Percentiles rank a stretch among this genome's conserved stretches.
These are phyloP conservation scores for Nakazawaea wickerhamii DNA, from an alignment of 805 yeast species.

Conservation along the genomic window DNA sequence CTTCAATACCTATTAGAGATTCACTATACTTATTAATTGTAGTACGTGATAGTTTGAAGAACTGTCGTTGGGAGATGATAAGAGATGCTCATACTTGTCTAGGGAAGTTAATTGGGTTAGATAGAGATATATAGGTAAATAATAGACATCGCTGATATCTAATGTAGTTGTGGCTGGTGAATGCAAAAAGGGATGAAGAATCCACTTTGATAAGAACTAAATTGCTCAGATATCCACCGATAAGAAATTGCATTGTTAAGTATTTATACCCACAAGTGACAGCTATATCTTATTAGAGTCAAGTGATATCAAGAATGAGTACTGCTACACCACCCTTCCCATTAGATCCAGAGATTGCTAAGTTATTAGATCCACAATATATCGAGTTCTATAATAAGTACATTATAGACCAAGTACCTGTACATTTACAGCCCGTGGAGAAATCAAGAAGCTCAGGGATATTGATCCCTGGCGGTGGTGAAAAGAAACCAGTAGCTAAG, in stretches of 20 bases:
- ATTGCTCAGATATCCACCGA: too few relatives aligned
- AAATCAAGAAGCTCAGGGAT: slow-evolving; percentile 10
- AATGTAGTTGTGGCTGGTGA: too few relatives aligned
- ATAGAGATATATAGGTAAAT: not conserved
- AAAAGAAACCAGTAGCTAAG: slow-evolving; percentile 23
- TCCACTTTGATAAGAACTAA: too few relatives aligned
- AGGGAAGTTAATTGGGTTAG: slow-evolving; percentile 15
- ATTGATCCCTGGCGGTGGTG: slow-evolving; percentile 32
- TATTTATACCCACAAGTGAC: too few relatives aligned
- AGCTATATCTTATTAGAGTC: too few relatives aligned
- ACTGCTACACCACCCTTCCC: slow-evolving; percentile 14
- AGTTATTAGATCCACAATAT: slow-evolving; percentile 31
- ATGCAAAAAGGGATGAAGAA: too few relatives aligned
- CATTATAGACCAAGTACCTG: slow-evolving; percentile 19
- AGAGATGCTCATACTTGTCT: slow-evolving; percentile 19
- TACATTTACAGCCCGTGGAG: slow-evolving; percentile 16
- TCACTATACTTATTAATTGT: slow-evolving; percentile 15
- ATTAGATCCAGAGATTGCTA: slow-evolving; percentile 14
- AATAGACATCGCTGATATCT: too few relatives aligned
- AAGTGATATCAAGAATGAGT: not conserved
- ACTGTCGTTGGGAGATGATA: slow-evolving; percentile 23
- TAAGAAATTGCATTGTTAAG: too few relatives aligned
- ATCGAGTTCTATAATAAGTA: slow-evolving; percentile 29
- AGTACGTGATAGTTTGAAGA: slow-evolving; percentile 17
- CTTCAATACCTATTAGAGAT: slow-evolving; percentile 10